These are phyloP conservation scores for Prunus dulcis DNA, from an alignment of 306 rosid species.

Conservation along the genomic window DNA sequence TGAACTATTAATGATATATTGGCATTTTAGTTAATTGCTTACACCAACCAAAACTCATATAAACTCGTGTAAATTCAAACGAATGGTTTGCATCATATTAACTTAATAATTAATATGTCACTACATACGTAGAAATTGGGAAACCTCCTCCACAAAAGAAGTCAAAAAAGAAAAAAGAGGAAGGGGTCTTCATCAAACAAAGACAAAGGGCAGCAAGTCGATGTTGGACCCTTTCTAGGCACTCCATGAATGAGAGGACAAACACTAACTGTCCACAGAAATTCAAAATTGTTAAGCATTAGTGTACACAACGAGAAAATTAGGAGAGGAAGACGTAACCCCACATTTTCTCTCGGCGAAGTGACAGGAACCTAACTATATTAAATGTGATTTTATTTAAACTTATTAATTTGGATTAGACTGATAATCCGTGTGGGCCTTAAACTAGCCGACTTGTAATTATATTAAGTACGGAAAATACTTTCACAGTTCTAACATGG, in stretches of 20 bases:
- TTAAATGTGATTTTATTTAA: constrained; percentile 13
- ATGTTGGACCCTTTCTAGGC: not conserved
- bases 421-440: constrained; percentile 35
- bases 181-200: constrained; percentile 8
- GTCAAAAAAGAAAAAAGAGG: constrained; percentile 18
- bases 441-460: constrained; percentile 3
- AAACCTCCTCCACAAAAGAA: constrained; percentile 9
- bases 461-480: not conserved
- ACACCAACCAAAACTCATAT: no score
- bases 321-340: constrained; percentile 24
- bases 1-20: no score
- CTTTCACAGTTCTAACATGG: not conserved
- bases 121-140: not conserved
- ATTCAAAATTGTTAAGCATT: constrained; percentile 6
- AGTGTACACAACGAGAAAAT: not conserved
- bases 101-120: no score
- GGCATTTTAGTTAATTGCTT: no score
- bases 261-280: not conserved
- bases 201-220: not conserved
- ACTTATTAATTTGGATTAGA: constrained; percentile 1
- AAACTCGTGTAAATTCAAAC: no score
- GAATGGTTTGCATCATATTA: no score
- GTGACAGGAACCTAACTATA: constrained; percentile 55
- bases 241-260: constrained; percentile 3
- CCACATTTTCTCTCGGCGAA: constrained; percentile 36